A percentile compares a stretch with the other conserved stretches of the same genome.
Evolutionary conservation across 1,284 basidiomycete species (phyloP).

Genomic region (Boletellus deceptivus): DNA sequence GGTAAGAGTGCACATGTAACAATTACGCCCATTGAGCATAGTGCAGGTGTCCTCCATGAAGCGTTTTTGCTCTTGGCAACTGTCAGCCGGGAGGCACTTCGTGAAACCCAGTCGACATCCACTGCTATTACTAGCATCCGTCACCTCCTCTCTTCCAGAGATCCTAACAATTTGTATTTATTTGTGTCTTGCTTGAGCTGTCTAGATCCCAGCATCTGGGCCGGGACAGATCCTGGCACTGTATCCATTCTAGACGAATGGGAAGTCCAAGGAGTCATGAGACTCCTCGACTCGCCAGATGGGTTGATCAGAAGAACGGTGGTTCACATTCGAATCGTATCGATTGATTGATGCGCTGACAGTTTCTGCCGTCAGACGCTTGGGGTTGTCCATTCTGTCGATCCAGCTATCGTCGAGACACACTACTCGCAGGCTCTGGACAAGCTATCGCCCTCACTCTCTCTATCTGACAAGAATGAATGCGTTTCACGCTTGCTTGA

Average conservation of each 20-base stretch:
- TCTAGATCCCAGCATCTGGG: constrained; percentile 61
- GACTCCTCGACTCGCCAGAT: constrained; percentile 59
- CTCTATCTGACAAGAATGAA: constrained; percentile 37
- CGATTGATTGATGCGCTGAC: constrained; percentile 8
- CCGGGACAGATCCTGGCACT: constrained; percentile 51
- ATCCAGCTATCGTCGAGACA: constrained; percentile 52
- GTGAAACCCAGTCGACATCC: constrained; percentile 26
- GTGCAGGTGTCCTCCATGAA: constrained; percentile 44
- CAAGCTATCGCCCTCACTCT: constrained; percentile 35
- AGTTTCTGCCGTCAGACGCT: constrained; percentile 47
- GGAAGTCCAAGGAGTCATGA: constrained; percentile 71
- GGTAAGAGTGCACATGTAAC: constrained; percentile 28
- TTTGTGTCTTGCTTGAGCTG: constrained; percentile 63
- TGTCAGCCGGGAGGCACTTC: constrained; percentile 32
- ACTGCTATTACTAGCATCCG: constrained; percentile 51
- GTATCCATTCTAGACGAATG: constrained; percentile 56
- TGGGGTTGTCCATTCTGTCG: constrained; percentile 51
- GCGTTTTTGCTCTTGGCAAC: constrained; percentile 50
- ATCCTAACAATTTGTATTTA: constrained; percentile 59
- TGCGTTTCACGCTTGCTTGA: constrained; percentile 53
- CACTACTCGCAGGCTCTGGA: constrained; percentile 51
- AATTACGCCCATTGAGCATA: constrained; percentile 3
- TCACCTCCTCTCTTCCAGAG: constrained; percentile 51
- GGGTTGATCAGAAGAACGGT: constrained; percentile 58
- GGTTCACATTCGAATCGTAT: constrained; percentile 12